Evolutionary conservation across 2,329 filamentous ascomycete genomes (phyloP), one percentile per base, ranked within the genome.

Genomic region (Eurotiales sp.): DNA sequence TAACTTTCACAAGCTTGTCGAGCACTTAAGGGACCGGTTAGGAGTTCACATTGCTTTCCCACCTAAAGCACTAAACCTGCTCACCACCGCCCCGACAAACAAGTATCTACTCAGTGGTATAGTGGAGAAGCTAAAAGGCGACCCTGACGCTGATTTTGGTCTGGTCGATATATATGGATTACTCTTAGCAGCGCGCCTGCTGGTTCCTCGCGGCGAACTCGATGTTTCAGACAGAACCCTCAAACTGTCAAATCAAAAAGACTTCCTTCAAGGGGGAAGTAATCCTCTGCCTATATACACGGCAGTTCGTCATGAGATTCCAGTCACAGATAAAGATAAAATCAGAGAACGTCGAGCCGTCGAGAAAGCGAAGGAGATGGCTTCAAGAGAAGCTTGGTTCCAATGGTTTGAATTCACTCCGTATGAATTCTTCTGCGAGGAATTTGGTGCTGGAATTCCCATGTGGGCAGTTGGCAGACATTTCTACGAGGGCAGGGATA

Each of bases 231-330:
- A 87, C 32, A 74, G 77, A 53, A 91, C 97, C 67, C 85, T 96
- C 59, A 97, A 97, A 65, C 74, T 99, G 12, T 97, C 92, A 0
- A 92, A 88, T 60, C 93, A 99, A 68, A 78, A 84, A 51, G 77
- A 81, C 14, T 90, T 86, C 58, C 77, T 95, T 17, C 82, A 88
- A 46, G 80, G 86, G 54, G 93, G 93, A 1, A 81, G 87, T 41
- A 82, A 92, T 53, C 93, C 93, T 0, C 73, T 99, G 59, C 93
- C 93, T 0, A 96, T 99, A 45, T 99, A 99, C 63, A 95, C 92
- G 0, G 90, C 90, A 0, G 92, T 99, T 1, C 84, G 93, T 7
- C 93, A 99, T 63, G 93, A 99, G 67, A 97, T 99, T 21, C 93
- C 92, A 0, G 74, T 85, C 7, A 10, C 82, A 72, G 62, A 77